A percentile compares a stretch with the other conserved stretches of the same genome.
Evolutionary conservation across 768 basidiomycete species (phyloP).

Genomic region (Leccinum pellstonianum): DNA sequence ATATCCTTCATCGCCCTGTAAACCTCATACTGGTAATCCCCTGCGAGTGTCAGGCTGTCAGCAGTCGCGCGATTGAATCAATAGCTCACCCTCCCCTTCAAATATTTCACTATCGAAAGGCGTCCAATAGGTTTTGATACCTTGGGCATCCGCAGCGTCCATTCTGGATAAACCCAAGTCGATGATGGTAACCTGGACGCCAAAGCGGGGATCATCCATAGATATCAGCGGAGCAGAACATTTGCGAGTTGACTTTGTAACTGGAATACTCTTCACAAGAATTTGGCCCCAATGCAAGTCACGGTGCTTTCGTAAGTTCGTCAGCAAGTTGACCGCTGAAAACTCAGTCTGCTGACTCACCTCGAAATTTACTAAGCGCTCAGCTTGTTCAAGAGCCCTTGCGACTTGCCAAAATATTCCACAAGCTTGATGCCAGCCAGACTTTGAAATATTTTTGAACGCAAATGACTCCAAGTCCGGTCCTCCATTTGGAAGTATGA

Average conservation of each 20-base stretch:
- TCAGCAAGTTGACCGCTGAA: neutral
- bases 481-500: conserved; percentile 89
- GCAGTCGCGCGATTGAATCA: neutral
- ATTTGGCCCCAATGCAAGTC: conserved; percentile 99
- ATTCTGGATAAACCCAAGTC: conserved; percentile 93
- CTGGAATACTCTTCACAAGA: conserved; percentile 61
- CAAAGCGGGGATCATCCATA: conserved; percentile 69
- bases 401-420: conserved; percentile 91
- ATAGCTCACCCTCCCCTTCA: conserved; percentile 78
- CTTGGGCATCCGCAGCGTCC: conserved; percentile 51
- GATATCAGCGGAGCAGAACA: conserved; percentile 33
- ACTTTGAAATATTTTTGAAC: conserved; percentile 56
- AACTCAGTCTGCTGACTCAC: conserved; percentile 41
- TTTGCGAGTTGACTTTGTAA: conserved; percentile 36
- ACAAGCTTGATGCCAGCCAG: conserved; percentile 83
- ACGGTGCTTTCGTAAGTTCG: conserved; percentile 65
- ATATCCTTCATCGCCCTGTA: conserved; percentile 83
- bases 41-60: conserved; percentile 35
- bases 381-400: conserved; percentile 74
- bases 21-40: conserved; percentile 92
- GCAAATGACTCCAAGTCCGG: conserved; percentile 85
- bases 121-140: conserved; percentile 63
- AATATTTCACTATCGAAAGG: conserved; percentile 88
- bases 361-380: conserved; percentile 82
- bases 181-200: conserved; percentile 82